Base-by-base conservation (phyloP, 345 rosid genomes). In the Bretschneidera sinensis region DNA sequence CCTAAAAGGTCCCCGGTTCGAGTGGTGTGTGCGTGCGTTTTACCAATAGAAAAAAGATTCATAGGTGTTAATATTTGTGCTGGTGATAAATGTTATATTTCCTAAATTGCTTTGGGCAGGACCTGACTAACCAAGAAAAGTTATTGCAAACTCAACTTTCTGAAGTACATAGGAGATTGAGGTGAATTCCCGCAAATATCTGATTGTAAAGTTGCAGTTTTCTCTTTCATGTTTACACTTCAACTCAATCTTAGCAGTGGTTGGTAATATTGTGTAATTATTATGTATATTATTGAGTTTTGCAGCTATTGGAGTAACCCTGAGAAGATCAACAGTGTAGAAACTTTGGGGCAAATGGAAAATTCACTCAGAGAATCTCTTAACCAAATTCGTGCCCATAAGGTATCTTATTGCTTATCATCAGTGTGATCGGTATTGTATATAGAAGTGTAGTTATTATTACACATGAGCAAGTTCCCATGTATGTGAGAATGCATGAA, bases 231-330 rank as follows among this genome's bases (percentile, higher is more conserved):
- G n/a, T n/a, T n/a, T n/a, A n/a, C n/a, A 7, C 45, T 4, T 39
- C 16, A 39, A 11, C 10, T 39, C 16, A 39, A 39, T 9, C 45
- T 39, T 39, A 1, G 45, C 45, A 7, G 4, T 39, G 11, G 15
- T 60, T 58, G 28, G 45, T 62, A 35, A 10, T 24, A 10, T 2
- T 24, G 21, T 65, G 22, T 50, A 21, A 3, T 50, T 63, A 68
- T 23, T 47, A 43, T 59, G 23, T 56, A 60, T 33, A 55, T 9
- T 33, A 35, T 58, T 71, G 71, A 55, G 54, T 60, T 69, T 57
- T 77, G 63, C 68, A 87, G 95, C 69, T 81, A 69, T 64, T 87
- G 95, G 95, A 76, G 77, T 21, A 77, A 83, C 54, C 72, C 69
- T 0, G 81, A 84, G 59, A 81, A 83, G 81, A 76, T 81, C 66